Evolutionary conservation across 441 rosid genomes (phyloP).

Genomic region (Hura crepitans): DNA sequence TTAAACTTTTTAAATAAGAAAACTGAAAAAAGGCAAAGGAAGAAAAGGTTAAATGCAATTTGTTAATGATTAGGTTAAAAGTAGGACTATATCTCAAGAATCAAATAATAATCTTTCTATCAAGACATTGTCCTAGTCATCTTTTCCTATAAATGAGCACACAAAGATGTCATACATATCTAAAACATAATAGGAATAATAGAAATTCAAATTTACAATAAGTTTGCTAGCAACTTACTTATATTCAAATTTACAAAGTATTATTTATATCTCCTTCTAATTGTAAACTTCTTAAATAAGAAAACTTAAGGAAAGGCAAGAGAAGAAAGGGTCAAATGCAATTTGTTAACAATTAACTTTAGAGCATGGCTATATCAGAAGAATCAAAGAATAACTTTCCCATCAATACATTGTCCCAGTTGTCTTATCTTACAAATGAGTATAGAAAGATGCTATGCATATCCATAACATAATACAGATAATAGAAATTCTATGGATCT

Average conservation of each 20-base stretch:
- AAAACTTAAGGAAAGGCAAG: no score
- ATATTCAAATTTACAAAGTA: not conserved
- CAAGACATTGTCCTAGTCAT: not conserved
- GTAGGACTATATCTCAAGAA: not conserved
- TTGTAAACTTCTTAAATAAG: not conserved
- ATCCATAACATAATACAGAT: conserved; percentile 7
- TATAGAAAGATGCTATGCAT: not conserved
- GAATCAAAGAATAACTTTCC: conserved; percentile 4
- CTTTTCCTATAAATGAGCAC: not conserved
- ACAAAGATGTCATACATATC: not conserved
- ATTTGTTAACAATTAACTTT: not conserved
- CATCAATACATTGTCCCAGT: conserved; percentile 3
- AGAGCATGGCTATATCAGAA: not conserved
- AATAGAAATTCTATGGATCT: conserved; percentile 3
- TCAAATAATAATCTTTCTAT: conserved; percentile 6
- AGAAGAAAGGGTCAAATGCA: not conserved
- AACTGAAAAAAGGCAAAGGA: no score
- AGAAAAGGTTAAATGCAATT: not conserved
- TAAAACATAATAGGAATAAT: conserved; percentile 9
- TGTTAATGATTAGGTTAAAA: not conserved
- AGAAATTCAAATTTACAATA: conserved; percentile 6
- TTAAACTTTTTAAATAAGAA: not conserved
- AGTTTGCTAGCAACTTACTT: not conserved
- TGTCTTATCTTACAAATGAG: not conserved
- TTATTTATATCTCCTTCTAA: not conserved